Evolutionary conservation across 1,139 yeast species (phyloP), one percentile per base, ranked within the genome.

Genomic region (Yamadazyma pseudoaaseri): DNA sequence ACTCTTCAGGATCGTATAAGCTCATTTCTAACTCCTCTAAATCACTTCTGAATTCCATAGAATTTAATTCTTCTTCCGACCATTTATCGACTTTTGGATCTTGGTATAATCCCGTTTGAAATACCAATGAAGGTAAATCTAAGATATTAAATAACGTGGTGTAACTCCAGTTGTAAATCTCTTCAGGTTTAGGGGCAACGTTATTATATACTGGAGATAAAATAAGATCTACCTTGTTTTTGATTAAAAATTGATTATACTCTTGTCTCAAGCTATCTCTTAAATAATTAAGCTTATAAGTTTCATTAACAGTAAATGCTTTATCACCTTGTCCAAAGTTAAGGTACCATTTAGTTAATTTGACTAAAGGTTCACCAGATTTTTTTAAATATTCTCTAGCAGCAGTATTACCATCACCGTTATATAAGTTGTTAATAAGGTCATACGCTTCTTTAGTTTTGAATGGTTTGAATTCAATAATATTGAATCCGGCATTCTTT

Each of bases 101-200:
- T 49, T 77, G 85, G 47, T 52, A 64, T 43, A 78, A 57, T 7
- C 84, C 81, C 5, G 85, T 72, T 47, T 82, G 86, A 57, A 78
- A 65, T 2, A 69, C 71, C 37, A 79, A 70, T 21, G 79, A 69
- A 29, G 86, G 83, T 45, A 76, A 65, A 50, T 81, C 87, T 44
- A 79, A 58, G 37, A 81, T 56, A 52, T 81, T 81, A 68, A 79
- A 83, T 43, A 81, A 69, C 0, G 86, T 57, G 6, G 89, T 81
- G 60, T 82, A 82, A 4, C 86, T 81, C 92, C 92, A 83, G 56
- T 81, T 81, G 53, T 72, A 75, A 9, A 83, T 73, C 31, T 73
- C 73, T 29, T 76, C 81, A 13, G 79, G 76, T 30, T 71, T 74
- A 13, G 89, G 86, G 3, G 94, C 89, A 34, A 81, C 83, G 38